Evolutionary conservation across 306 rosid genomes (phyloP).

Genomic region (Glycine soja): DNA sequence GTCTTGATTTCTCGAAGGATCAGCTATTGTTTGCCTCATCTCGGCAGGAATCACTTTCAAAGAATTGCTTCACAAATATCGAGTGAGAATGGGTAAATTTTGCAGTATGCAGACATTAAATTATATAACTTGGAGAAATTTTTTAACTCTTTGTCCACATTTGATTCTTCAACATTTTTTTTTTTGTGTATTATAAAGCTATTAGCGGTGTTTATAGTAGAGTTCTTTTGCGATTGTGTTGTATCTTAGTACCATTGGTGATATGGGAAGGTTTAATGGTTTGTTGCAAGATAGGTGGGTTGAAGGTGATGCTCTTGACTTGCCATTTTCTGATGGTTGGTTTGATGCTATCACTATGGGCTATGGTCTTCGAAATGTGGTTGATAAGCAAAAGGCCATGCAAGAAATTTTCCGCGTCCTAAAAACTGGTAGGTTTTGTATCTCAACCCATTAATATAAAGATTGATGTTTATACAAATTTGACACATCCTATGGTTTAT

Average conservation of each 20-base stretch:
- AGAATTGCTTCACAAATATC: slow-evolving; percentile 66
- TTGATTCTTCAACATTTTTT: background rate
- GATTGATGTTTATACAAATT: slow-evolving; percentile 25
- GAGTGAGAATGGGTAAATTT: slow-evolving; percentile 67
- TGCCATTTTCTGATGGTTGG: slow-evolving; percentile 74
- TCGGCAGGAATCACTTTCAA: slow-evolving; percentile 53
- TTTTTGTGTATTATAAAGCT: background rate
- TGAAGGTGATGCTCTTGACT: slow-evolving; percentile 91
- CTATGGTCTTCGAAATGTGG: slow-evolving; percentile 89
- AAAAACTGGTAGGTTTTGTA: slow-evolving; percentile 65
- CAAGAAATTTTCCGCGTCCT: slow-evolving; percentile 76
- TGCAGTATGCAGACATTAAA: slow-evolving; percentile 2
- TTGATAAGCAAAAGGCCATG: slow-evolving; percentile 73
- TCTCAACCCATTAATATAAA: background rate
- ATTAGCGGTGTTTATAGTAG: background rate
- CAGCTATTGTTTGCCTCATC: slow-evolving; percentile 71
- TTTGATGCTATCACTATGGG: slow-evolving; percentile 94
- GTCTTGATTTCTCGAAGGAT: slow-evolving; percentile 68
- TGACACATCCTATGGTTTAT: slow-evolving; percentile 31
- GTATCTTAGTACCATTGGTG: slow-evolving; percentile 1
- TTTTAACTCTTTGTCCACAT: background rate
- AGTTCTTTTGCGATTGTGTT: slow-evolving; percentile 7
- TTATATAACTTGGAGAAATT: background rate
- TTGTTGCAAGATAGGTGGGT: slow-evolving; percentile 72
- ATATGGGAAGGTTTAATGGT: slow-evolving; percentile 5